Percentiles rank a stretch among this genome's conserved stretches.
Evolutionary conservation across 257 asterid genomes (phyloP).

Genomic region (Ilex aquifolium): DNA sequence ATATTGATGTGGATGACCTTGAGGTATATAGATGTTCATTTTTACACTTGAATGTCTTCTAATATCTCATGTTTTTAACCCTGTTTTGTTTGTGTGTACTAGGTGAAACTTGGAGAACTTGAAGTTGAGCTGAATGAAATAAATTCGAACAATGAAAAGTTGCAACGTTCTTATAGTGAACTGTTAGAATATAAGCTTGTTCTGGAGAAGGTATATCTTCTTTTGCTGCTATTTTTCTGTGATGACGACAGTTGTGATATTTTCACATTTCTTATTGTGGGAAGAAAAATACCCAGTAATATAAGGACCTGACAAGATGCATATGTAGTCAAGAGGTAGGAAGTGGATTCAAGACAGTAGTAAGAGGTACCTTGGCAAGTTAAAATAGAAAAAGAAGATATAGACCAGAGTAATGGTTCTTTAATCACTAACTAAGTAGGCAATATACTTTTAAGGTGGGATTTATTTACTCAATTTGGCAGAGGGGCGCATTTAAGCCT

Average conservation of each 20-base stretch:
- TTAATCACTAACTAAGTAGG: too few species aligned
- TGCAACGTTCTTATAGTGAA: conserved; percentile 78
- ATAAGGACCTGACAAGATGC: too few species aligned
- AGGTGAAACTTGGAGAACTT: conserved; percentile 56
- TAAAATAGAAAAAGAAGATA: too few species aligned
- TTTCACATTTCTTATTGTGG: neutral
- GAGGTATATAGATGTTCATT: conserved; percentile 51
- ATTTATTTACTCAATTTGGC: neutral
- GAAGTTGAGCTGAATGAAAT: conserved; percentile 84
- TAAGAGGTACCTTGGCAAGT: too few species aligned
- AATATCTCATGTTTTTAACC: conserved; percentile 22
- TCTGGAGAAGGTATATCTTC: conserved; percentile 49
- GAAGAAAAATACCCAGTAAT: neutral
- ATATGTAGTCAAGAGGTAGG: too few species aligned
- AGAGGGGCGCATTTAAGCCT: neutral
- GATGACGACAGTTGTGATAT: neutral
- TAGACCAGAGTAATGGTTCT: too few species aligned
- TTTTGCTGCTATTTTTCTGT: neutral
- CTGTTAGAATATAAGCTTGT: conserved; percentile 80
- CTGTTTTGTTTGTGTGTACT: conserved; percentile 3
- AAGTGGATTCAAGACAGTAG: too few species aligned
- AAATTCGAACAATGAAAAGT: conserved; percentile 72
- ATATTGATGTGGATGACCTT: conserved; percentile 65
- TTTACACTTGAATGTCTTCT: conserved; percentile 8
- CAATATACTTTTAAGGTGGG: neutral